Percentiles rank a stretch among this genome's conserved stretches.
Conservation (phyloP, 805 yeast species). For the Aciculoconidium aculeatum region DNA sequence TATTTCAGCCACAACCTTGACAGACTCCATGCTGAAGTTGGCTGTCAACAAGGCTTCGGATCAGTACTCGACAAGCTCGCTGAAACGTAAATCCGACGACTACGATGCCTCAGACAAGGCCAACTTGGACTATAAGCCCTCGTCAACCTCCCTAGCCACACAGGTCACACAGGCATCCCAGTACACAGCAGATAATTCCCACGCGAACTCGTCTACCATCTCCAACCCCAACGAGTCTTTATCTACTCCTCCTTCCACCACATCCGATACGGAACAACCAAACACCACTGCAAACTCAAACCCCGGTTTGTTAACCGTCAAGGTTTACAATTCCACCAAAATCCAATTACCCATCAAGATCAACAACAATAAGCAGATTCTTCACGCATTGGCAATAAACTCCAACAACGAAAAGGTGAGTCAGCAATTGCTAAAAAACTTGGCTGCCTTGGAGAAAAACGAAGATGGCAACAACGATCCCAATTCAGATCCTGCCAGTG, state of each 20-base stretch:
- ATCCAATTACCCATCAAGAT: conserved; percentile 67
- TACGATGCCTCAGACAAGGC: not conserved
- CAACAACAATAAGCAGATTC: conserved; percentile 55
- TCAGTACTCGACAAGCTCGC: not conserved
- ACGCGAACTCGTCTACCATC: too few relatives aligned
- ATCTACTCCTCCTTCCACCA: conserved; percentile 2
- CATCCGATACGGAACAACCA: conserved; percentile 2
- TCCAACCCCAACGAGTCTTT: conserved; percentile 1
- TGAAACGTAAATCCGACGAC: too few relatives aligned
- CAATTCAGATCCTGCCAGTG: not conserved
- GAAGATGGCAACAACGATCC: conserved; percentile 1
- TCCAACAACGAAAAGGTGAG: conserved; percentile 26
- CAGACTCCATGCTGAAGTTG: conserved; percentile 20
- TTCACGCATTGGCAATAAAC: conserved; percentile 61
- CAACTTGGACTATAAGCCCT: not conserved
- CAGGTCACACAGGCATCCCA: conserved; percentile 1
- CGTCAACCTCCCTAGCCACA: conserved; percentile 1
- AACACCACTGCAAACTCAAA: conserved; percentile 10
- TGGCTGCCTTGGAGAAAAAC: conserved; percentile 8
- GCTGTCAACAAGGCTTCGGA: conserved; percentile 5
- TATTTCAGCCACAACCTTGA: conserved; percentile 14
- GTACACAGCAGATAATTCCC: not conserved
- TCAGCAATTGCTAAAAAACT: conserved; percentile 13
- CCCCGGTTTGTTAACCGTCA: conserved; percentile 75
- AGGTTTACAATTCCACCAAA: conserved; percentile 64